Conservation (phyloP, 306 rosid genomes). For the Cicer yamashitae region DNA sequence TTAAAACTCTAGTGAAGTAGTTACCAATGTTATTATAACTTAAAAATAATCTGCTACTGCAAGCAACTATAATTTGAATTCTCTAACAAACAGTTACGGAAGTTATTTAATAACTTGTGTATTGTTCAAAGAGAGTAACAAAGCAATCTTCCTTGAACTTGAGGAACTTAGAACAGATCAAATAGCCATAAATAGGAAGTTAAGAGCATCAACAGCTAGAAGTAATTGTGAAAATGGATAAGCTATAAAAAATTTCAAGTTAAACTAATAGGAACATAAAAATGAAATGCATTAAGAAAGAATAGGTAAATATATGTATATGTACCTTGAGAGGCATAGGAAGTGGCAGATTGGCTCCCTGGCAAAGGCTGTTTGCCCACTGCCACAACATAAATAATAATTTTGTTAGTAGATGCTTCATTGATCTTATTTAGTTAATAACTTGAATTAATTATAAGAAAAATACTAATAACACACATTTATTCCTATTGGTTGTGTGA, state of each 20-base stretch:
- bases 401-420: neutral
- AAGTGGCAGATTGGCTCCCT: conserved; percentile 93
- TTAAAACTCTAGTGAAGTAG: no score
- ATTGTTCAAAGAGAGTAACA: neutral
- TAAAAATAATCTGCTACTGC: neutral
- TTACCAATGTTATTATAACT: neutral
- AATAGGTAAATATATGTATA: neutral
- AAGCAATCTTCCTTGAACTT: neutral
- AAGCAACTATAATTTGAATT: neutral
- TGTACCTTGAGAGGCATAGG: conserved; percentile 84
- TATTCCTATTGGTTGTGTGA: no score
- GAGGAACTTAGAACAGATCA: neutral
- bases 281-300: conserved; percentile 18
- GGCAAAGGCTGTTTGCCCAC: conserved; percentile 97
- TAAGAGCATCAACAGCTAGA: neutral
- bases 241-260: no score
- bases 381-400: conserved; percentile 46
- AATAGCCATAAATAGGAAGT: neutral
- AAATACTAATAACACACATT: no score
- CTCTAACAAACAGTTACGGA: neutral
- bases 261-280: neutral
- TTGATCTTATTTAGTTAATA: neutral
- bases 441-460: neutral
- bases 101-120: neutral
- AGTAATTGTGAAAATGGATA: neutral